Base-by-base conservation (phyloP, 305 asterid genomes). In the Ajuga reptans region DNA sequence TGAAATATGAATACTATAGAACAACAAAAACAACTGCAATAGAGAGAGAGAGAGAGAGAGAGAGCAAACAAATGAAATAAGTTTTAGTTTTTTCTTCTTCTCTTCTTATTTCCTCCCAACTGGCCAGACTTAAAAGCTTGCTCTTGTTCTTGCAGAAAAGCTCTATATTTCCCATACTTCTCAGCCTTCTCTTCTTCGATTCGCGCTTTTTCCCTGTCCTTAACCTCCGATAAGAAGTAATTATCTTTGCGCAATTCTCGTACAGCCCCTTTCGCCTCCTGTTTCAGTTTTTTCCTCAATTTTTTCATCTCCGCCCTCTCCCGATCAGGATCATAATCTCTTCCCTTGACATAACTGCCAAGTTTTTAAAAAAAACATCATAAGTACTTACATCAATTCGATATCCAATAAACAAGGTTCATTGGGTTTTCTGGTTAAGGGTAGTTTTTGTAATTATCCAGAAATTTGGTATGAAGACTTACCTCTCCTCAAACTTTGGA, bases 111-210 rank as follows among this genome's bases (percentile, higher is more conserved):
- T 71, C 84, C 85, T 10, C 99, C 99, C 78, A 93, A 59, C 70
- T 91, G 99, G 31, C 96, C 97, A 24, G 97, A 93, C 70, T 91
- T 93, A 50, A 81, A 91, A 0, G 96, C 95, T 70, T 87, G 94
- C 73, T 93, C 97, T 58, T 93, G 99, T 69, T 93, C 99, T 83
- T 93, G 97, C 47, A 93, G 97, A 69, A 93, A 89, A 70, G 97
- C 95, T 68, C 81, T 80, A 27, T 45, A 24, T 78, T 82, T 86
- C 64, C 96, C 95, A 59, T 75, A 78, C 79, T 82, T 80, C 82
- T 91, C 96, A 9, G 89, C 81, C 61, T 81, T 84, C 52, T 93
- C 99, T 81, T 84, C 89, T 18, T 80, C 85, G 33, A 68, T 42
- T 33, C 74, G 75, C 0, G 75, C 89, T 82, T 81, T 86, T 0